Conservation (phyloP, 768 basidiomycete genomes). For the Leccinum boreale region DNA sequence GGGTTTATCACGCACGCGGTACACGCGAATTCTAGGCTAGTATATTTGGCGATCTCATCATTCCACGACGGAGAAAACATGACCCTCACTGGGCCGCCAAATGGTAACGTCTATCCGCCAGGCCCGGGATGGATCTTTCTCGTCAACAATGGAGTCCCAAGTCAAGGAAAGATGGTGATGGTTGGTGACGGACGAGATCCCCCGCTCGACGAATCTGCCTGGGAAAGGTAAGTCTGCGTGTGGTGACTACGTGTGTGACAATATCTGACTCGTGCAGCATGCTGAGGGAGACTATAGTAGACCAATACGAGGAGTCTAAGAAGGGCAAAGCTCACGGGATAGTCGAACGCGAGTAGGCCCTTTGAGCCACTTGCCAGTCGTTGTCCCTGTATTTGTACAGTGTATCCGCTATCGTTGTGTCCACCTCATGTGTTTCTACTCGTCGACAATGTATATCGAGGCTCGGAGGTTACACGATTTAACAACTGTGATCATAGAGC, state of each 20-base stretch:
- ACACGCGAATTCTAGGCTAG: conserved; percentile 73
- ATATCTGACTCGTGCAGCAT: conserved; percentile 35
- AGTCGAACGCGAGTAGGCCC: conserved; percentile 9
- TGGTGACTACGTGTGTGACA: neutral
- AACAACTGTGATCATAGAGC: conserved; percentile 50
- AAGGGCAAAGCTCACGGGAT: conserved; percentile 21
- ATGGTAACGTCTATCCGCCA: conserved; percentile 67
- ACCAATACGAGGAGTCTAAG: conserved; percentile 47
- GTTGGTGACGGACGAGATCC: conserved; percentile 66
- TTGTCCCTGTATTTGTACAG: neutral
- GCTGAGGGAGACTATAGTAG: conserved; percentile 43
- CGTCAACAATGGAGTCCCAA: conserved; percentile 65
- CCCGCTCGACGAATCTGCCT: conserved; percentile 50
- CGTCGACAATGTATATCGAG: conserved; percentile 8
- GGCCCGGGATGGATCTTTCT: conserved; percentile 77
- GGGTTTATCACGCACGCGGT: conserved; percentile 79
- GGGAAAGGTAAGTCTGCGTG: conserved; percentile 50
- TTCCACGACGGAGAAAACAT: conserved; percentile 46
- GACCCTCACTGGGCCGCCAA: conserved; percentile 61
- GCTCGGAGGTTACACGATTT: conserved; percentile 6
- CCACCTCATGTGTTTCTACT: conserved; percentile 4
- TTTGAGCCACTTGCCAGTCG: neutral
- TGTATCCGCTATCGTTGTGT: neutral
- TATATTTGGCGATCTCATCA: conserved; percentile 52
- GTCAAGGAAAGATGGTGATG: conserved; percentile 59